Base-by-base conservation (phyloP, 2,329 filamentous ascomycete species). In the Aureobasidium sp. region DNA sequence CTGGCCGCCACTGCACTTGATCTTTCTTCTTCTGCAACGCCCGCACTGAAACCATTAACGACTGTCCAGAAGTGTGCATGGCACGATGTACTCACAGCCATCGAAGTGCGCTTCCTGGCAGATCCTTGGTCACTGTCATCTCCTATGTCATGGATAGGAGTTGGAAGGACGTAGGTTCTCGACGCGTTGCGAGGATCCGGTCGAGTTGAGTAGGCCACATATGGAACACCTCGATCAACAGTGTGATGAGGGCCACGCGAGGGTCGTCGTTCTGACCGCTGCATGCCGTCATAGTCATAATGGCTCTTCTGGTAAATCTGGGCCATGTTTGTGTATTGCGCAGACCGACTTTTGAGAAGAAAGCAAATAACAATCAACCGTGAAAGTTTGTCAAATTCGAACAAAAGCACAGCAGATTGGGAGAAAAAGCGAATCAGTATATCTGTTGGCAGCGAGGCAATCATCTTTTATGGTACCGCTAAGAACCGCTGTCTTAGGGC, bases 21-120 rank as follows among this genome's bases (percentile, higher is more conserved):
- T 97, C 79, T 97, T 97, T 63, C 93, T 85, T 77, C 93, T 92
- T 64, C 93, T 85, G 75, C 93, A 97, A 67, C 93, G 85, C 39
- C 85, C 85, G 73, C 93, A 97, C 93, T 97, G 19, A 14, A n/a
- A 2, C 1, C 9, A 17, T 58, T 8, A 58, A 33, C 7, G 2
- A 2, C 48, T n/a, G 40, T 49, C 61, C n/a, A 29, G 11, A 69
- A 66, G 74, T 82, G 81, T 24, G 81, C 81, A 49, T 82, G 78
- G 40, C 76, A 78, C 56, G 84, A 84, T 54, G 83, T 79, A 61
- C 79, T 75, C 62, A 81, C 76, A 27, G 76, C 68, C 33, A 60
- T 60, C 9, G 57, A 60, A n/a, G 37, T 60, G 17, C 57, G 57
- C 31, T 60, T 60, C 33, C 45, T 60, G 45, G 57, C 31, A 42